These are phyloP conservation scores for Phytophthora lateralis DNA, from an alignment of 352 stramenopile species.

Conservation along the genomic window DNA sequence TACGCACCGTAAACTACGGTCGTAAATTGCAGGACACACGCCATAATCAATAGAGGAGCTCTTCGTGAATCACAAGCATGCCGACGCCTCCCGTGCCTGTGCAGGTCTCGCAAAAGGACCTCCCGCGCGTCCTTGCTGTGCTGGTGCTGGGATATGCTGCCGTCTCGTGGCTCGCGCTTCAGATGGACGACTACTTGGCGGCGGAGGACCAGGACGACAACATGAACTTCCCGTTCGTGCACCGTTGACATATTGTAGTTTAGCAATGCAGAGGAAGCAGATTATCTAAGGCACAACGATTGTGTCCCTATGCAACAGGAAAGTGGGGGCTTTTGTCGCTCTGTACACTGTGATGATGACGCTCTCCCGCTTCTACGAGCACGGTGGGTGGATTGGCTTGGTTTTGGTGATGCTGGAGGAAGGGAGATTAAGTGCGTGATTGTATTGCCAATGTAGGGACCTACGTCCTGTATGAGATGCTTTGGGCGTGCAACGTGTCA, in stretches of 20 bases:
- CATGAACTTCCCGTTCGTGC: constrained; percentile 63
- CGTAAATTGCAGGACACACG: constrained; percentile 7
- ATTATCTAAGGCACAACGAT: neutral
- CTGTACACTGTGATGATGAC: constrained; percentile 58
- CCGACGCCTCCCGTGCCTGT: constrained; percentile 47
- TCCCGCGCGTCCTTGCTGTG: constrained; percentile 48
- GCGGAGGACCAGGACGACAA: constrained; percentile 40
- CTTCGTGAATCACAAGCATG: constrained; percentile 7
- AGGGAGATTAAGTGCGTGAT: neutral
- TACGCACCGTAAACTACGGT: neutral
- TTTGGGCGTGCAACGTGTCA: constrained; percentile 86
- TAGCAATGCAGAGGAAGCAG: neutral
- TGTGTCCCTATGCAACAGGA: constrained; percentile 30
- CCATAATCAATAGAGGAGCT: constrained; percentile 6
- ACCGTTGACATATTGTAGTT: neutral
- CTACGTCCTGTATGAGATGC: constrained; percentile 80
- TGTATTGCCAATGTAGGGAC: constrained; percentile 39
- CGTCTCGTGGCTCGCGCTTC: constrained; percentile 49
- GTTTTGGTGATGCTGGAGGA: neutral
- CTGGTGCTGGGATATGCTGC: constrained; percentile 39
- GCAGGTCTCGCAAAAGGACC: constrained; percentile 58
- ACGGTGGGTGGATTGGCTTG: constrained; percentile 42
- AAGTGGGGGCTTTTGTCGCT: constrained; percentile 54
- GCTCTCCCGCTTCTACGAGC: constrained; percentile 59
- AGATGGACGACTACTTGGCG: constrained; percentile 56